Percentiles rank a stretch among this genome's conserved stretches.
Evolutionary conservation across 179 eudicot genomes (phyloP).

Genomic region (Silene noctiflora): DNA sequence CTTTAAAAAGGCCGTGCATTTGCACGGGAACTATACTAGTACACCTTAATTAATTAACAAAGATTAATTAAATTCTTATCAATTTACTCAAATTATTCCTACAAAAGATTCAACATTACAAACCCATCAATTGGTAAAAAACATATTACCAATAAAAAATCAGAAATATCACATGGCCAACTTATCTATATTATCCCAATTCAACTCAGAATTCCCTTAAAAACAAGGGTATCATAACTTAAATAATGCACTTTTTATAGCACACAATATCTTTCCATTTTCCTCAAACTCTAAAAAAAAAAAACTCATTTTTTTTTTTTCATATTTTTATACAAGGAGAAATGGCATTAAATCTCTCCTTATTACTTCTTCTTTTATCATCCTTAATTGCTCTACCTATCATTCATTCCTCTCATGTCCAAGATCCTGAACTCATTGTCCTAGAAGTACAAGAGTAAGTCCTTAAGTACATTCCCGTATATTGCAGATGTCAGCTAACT

Average conservation of each 20-base stretch:
- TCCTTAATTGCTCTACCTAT: constrained; percentile 18
- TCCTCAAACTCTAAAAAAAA: neutral
- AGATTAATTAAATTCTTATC: neutral
- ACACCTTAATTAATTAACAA: too few relatives aligned
- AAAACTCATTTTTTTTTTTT: neutral
- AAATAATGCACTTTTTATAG: neutral
- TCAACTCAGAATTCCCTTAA: neutral
- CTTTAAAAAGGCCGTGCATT: too few relatives aligned
- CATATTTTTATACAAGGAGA: neutral
- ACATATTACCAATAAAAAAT: neutral
- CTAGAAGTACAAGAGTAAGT: constrained; percentile 51
- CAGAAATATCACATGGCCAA: neutral
- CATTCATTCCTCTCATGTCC: constrained; percentile 31
- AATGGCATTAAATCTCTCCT: constrained; percentile 24
- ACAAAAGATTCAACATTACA: too few relatives aligned
- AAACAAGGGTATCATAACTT: neutral
- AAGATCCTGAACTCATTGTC: constrained; percentile 45
- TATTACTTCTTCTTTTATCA: neutral
- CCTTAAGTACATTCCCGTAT: neutral
- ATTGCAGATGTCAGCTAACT: neutral
- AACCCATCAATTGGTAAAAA: neutral
- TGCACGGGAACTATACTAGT: too few relatives aligned
- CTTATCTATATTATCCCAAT: neutral
- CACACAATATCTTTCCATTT: neutral
- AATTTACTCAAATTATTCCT: too few relatives aligned